Conservation (phyloP, 352 stramenopile species). For the Pythium dissimile region DNA sequence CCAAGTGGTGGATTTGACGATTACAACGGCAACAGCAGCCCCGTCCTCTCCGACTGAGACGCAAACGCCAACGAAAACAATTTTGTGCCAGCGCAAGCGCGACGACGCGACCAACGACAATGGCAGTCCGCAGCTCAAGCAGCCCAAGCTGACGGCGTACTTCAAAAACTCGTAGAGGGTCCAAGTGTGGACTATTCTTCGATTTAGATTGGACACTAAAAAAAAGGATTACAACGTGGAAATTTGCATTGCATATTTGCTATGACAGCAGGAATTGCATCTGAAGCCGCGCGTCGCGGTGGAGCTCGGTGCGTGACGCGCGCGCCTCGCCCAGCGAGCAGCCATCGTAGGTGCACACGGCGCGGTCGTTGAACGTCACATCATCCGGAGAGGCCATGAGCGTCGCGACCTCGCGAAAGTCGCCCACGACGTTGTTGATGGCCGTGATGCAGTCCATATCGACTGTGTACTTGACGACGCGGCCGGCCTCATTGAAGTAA, state of each 20-base stretch:
- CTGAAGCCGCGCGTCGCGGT: slow-evolving; percentile 12
- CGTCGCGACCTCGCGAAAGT: slow-evolving; percentile 7
- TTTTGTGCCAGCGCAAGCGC: background rate
- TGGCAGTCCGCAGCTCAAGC: slow-evolving; percentile 6
- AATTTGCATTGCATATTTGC: background rate
- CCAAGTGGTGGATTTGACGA: too few species aligned
- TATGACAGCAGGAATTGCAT: slow-evolving; percentile 16
- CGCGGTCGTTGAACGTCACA: slow-evolving; percentile 16
- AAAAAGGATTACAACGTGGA: background rate
- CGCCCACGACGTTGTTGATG: slow-evolving; percentile 10
- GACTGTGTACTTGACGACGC: slow-evolving; percentile 17
- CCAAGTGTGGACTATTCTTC: too few species aligned
- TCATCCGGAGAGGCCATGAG: slow-evolving; percentile 7
- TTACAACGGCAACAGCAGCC: background rate
- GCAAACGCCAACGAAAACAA: background rate
- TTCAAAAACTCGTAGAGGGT: too few species aligned
- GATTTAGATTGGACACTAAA: too few species aligned
- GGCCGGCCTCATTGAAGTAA: slow-evolving; percentile 15
- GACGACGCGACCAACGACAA: background rate
- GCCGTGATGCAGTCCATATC: slow-evolving; percentile 18
- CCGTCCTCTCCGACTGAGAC: background rate
- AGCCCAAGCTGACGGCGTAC: slow-evolving; percentile 18
- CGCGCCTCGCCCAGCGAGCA: slow-evolving; percentile 6
- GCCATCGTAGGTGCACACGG: slow-evolving; percentile 7
- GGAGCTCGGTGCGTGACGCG: background rate